A percentile compares a stretch with the other conserved stretches of the same genome.
phyloP scores from a whole-genome alignment of 169 alveolate species.

The Eimeria brunetti region DNA sequence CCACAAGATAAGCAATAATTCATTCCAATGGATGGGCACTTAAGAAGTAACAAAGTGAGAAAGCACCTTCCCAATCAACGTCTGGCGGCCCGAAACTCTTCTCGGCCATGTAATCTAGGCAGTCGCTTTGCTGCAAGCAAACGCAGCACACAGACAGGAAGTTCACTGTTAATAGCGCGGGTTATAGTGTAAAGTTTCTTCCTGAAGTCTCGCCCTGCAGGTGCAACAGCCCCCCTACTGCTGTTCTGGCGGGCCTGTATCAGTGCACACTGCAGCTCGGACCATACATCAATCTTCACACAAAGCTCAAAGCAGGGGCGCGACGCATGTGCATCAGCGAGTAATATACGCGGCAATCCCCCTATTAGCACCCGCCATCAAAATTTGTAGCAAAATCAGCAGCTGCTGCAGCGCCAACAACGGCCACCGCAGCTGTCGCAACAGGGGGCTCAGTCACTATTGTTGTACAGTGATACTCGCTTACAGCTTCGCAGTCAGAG shows the following conservation, averaged over 20 bases:
- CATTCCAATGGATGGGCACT: background rate
- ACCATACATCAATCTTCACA: background rate
- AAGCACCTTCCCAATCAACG: constrained; percentile 68
- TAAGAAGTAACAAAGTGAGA: background rate
- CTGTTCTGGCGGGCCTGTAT: too few species aligned
- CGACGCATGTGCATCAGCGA: too few species aligned
- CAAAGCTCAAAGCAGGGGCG: too few species aligned
- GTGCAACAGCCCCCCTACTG: background rate
- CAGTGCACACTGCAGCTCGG: background rate
- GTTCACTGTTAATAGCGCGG: background rate
- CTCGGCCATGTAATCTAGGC: constrained; percentile 48
- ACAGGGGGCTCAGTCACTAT: too few species aligned
- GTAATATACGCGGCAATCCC: too few species aligned
- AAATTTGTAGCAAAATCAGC: too few species aligned
- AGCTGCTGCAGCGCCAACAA: too few species aligned
- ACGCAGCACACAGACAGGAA: background rate
- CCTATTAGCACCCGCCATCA: too few species aligned
- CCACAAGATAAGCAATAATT: background rate
- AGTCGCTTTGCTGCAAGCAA: constrained; percentile 54
- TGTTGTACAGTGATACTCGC: background rate
- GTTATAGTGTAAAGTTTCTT: background rate
- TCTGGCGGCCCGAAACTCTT: constrained; percentile 34
- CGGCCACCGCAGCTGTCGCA: too few species aligned
- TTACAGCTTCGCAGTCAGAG: constrained; percentile 47
- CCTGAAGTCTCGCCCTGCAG: too few species aligned